Evolutionary conservation across 129 eudicot species (phyloP).

Genomic region (Centaurea solstitialis): DNA sequence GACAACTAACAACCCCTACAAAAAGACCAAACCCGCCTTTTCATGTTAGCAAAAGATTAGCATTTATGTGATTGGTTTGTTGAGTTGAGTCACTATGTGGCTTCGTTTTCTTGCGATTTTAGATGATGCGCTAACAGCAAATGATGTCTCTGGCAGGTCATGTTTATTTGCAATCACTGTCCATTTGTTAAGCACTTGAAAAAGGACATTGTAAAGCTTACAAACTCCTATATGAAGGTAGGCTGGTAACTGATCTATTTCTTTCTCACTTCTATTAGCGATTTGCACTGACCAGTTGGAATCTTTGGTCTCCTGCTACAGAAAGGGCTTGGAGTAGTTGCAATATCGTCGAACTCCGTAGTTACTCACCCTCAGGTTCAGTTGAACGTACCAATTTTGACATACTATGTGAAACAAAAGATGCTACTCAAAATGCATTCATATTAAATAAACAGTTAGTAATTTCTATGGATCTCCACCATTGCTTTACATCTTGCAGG

Average conservation of each 20-base stretch:
- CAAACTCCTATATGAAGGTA: constrained; percentile 83
- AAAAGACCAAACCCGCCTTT: background rate
- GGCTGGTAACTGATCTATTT: constrained; percentile 8
- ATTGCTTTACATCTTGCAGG: constrained; percentile 57
- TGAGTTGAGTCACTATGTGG: constrained; percentile 3
- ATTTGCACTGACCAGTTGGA: background rate
- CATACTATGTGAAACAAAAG: background rate
- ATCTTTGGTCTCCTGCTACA: constrained; percentile 45
- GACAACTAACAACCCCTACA: background rate
- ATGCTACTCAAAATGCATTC: constrained; percentile 16
- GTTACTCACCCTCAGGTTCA: constrained; percentile 94
- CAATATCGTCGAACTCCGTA: constrained; percentile 90
- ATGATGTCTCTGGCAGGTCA: constrained; percentile 56
- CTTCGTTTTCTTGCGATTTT: constrained; percentile 12
- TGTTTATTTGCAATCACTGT: constrained; percentile 97
- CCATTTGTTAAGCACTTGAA: constrained; percentile 89
- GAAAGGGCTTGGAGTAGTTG: constrained; percentile 97
- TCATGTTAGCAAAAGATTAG: background rate
- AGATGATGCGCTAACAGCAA: constrained; percentile 7
- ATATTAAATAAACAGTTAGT: constrained; percentile 6
- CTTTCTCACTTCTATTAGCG: background rate
- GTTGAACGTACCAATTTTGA: constrained; percentile 11
- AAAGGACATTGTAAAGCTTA: constrained; percentile 83
- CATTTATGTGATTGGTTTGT: background rate
- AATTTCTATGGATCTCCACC: constrained; percentile 6